Percentiles rank a stretch among this genome's conserved stretches.
phyloP scores from a whole-genome alignment of 1,284 basidiomycete species.

The Boletellus sp. region DNA sequence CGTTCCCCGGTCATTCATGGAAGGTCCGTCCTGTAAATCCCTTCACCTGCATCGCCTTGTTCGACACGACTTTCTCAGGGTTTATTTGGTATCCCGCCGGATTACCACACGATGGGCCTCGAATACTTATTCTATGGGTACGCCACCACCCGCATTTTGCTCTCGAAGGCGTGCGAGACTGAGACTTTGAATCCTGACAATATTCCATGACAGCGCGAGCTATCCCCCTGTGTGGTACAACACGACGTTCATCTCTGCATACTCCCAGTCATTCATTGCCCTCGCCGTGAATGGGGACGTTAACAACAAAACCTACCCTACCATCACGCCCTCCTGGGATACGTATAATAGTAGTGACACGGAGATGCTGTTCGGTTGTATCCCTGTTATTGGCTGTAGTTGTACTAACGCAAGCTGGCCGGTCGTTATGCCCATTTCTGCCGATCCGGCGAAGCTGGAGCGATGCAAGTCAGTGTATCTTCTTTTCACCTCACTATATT shows the following conservation, averaged over 20 bases:
- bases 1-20: constrained; percentile 19
- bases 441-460: constrained; percentile 11
- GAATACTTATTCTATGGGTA: constrained; percentile 21
- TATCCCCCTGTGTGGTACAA: constrained; percentile 18
- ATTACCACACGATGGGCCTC: constrained; percentile 7
- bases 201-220: not conserved
- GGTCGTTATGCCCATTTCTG: constrained; percentile 12
- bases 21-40: constrained; percentile 9
- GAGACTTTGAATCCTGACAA: not conserved
- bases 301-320: constrained; percentile 17
- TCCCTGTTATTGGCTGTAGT: constrained; percentile 9
- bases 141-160: not conserved
- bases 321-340: constrained; percentile 25
- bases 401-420: not conserved
- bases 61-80: constrained; percentile 9
- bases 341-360: constrained; percentile 8
- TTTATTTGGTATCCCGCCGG: constrained; percentile 23
- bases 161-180: not conserved
- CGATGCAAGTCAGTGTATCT: constrained; percentile 31
- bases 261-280: constrained; percentile 24
- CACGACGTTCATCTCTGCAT: constrained; percentile 22
- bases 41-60: too few species aligned
- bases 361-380: constrained; percentile 32
- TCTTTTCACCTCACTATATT: not conserved
- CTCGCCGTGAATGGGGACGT: constrained; percentile 19